Evolutionary conservation across 2,329 filamentous ascomycete genomes (phyloP).

Genomic region (Colletotrichum endophyticum): DNA sequence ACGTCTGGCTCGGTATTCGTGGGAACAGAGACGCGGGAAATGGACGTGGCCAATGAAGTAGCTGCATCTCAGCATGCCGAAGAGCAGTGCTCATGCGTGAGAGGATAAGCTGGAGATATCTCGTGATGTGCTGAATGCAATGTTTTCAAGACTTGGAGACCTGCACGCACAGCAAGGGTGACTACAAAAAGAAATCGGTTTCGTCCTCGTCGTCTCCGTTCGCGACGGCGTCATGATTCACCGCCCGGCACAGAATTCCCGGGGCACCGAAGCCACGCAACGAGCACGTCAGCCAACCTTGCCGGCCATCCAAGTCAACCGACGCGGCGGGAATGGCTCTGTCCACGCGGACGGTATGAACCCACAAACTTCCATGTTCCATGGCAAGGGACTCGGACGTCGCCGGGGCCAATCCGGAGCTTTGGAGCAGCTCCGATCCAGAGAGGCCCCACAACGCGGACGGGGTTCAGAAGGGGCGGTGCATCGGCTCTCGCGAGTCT

Average conservation of each 20-base stretch:
- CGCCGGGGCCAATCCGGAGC: conserved; percentile 13
- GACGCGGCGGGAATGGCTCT: not conserved
- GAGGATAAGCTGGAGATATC: not conserved
- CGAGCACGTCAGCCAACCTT: not conserved
- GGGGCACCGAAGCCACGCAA: not conserved
- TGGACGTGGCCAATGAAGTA: not conserved
- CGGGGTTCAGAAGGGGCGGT: not conserved
- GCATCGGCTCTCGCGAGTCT: not conserved
- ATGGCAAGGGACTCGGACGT: not conserved
- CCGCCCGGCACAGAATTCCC: not conserved
- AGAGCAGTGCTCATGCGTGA: not conserved
- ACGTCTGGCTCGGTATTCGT: not conserved
- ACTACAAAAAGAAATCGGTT: not conserved
- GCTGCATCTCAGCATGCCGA: not conserved
- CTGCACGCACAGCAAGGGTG: too few species aligned
- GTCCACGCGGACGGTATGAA: not conserved
- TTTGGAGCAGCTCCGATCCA: not conserved
- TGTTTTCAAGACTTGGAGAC: not conserved
- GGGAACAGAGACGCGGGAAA: not conserved
- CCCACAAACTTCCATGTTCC: not conserved
- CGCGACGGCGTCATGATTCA: not conserved
- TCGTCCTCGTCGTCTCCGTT: not conserved
- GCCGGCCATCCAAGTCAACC: not conserved
- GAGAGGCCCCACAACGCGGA: not conserved
- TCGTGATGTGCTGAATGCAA: not conserved